Evolutionary conservation across 305 asterid species (phyloP).

Genomic region (Coffea humblotiana): DNA sequence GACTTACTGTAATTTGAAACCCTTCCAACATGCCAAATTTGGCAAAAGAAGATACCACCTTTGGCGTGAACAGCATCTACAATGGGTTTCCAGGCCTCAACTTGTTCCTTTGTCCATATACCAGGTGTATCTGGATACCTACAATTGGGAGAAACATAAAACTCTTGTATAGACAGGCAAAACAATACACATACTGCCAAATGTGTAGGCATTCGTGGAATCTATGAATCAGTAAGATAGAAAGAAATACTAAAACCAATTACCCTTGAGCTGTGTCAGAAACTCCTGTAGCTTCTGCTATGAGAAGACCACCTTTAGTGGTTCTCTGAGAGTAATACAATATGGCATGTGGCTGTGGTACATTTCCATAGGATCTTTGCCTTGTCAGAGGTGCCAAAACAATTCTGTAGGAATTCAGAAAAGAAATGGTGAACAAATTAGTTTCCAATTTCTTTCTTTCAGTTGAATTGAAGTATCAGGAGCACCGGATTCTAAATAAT

Average conservation of each 20-base stretch:
- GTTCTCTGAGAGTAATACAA: conserved; percentile 30
- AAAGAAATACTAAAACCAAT: not conserved
- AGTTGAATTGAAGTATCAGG: not conserved
- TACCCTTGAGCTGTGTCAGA: conserved; percentile 33
- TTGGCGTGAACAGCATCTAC: conserved; percentile 32
- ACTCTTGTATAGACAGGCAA: not conserved
- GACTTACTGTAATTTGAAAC: conserved; percentile 17
- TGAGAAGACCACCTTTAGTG: conserved; percentile 29
- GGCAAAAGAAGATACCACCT: conserved; percentile 31
- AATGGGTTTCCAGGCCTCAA: conserved; percentile 36
- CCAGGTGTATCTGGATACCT: conserved; percentile 26
- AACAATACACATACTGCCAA: no score
- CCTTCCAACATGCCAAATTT: conserved; percentile 29
- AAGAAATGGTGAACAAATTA: not conserved
- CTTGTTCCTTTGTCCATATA: conserved; percentile 33
- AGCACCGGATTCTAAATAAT: not conserved
- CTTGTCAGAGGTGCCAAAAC: conserved; percentile 32
- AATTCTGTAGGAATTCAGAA: conserved; percentile 17
- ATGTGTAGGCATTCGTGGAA: no score
- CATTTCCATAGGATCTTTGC: conserved; percentile 26
- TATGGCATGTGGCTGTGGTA: conserved; percentile 27
- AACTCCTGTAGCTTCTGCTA: conserved; percentile 30
- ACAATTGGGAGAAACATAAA: not conserved
- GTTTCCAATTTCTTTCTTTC: not conserved
- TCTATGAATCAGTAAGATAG: not conserved